phyloP scores from a whole-genome alignment of 2,329 filamentous ascomycete genomes.

The Trichophaea hybrida region DNA sequence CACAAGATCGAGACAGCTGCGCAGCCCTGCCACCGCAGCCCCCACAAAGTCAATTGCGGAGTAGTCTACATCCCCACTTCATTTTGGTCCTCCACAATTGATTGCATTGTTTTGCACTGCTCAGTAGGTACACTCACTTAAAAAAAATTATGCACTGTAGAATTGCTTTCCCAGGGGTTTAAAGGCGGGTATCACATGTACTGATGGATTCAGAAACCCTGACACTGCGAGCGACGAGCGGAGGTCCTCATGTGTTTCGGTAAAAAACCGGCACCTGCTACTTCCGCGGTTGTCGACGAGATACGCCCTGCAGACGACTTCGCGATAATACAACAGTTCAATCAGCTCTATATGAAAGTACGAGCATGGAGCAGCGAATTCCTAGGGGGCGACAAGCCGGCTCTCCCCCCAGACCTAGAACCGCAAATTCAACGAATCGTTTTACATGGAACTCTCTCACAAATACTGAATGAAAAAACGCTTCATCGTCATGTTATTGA shows the following conservation, averaged over 20 bases:
- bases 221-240: not conserved
- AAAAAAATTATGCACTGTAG: not conserved
- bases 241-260: not conserved
- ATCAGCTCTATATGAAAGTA: constrained; percentile 1
- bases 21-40: no score
- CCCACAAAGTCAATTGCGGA: no score
- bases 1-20: no score
- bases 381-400: not conserved
- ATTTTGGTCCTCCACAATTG: no score
- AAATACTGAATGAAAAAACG: not conserved
- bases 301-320: not conserved
- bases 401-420: not conserved
- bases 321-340: not conserved
- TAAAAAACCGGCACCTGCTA: not conserved
- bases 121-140: not conserved
- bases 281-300: not conserved
- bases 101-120: not conserved
- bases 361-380: not conserved
- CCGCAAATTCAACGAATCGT: not conserved
- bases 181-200: not conserved
- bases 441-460: not conserved
- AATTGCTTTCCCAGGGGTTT: not conserved
- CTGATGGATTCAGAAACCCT: not conserved
- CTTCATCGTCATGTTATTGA: constrained; percentile 1
- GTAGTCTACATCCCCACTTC: no score